A percentile compares a stretch with the other conserved stretches of the same genome.
phyloP scores from a whole-genome alignment of 352 stramenopile species.

The Stramenopiles sp. region DNA sequence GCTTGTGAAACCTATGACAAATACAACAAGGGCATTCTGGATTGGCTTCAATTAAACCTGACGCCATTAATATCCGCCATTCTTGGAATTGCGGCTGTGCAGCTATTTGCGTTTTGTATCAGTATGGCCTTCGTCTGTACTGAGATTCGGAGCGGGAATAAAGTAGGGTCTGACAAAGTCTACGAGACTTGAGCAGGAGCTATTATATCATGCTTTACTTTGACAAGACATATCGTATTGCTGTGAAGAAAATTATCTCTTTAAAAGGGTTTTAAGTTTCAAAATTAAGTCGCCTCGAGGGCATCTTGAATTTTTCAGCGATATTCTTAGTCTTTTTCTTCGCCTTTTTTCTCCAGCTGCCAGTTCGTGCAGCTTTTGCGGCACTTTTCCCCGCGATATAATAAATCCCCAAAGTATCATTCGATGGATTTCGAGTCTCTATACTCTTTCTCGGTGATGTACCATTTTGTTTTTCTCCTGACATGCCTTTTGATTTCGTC shows the following conservation, averaged over 20 bases:
- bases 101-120: not conserved
- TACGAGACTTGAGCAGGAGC: too few species aligned
- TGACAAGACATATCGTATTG: too few species aligned
- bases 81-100: not conserved
- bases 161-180: too few species aligned
- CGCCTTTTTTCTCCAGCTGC: not conserved
- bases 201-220: too few species aligned
- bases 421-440: not conserved
- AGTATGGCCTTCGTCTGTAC: not conserved
- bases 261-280: too few species aligned
- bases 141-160: not conserved
- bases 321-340: not conserved
- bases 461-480: not conserved
- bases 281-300: not conserved
- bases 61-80: not conserved
- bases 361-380: not conserved
- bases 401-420: not conserved
- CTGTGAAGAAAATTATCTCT: too few species aligned
- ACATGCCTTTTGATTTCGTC: not conserved
- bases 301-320: not conserved
- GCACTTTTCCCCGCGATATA: constrained; percentile 6
- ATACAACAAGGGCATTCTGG: not conserved
- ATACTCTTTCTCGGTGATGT: not conserved
- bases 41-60: not conserved
- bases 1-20: not conserved